phyloP scores from a whole-genome alignment of 2,329 filamentous ascomycete genomes.

The Botrytis fragariae region DNA sequence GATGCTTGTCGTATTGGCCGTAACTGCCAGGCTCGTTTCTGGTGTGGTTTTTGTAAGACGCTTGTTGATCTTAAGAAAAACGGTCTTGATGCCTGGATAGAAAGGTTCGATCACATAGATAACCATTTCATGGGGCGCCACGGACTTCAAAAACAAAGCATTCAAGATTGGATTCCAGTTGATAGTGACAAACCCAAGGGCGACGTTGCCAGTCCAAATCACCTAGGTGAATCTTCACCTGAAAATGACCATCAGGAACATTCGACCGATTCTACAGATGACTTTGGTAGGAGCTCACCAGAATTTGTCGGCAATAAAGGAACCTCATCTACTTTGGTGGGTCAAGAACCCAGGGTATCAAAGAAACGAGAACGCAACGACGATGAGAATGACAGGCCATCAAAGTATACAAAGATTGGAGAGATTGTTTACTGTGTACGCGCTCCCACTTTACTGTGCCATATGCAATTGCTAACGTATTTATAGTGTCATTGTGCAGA shows the following conservation, averaged over 20 bases:
- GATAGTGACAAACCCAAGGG: slow-evolving; percentile 30
- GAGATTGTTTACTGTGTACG: slow-evolving; percentile 32
- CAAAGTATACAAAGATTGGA: slow-evolving; percentile 21
- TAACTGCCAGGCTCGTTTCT: slow-evolving; percentile 66
- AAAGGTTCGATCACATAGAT: slow-evolving; percentile 73
- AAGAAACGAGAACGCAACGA: slow-evolving; percentile 23
- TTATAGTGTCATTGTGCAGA: slow-evolving; percentile 30
- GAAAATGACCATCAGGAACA: slow-evolving; percentile 4
- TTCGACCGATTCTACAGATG: slow-evolving; percentile 10
- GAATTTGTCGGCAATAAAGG: slow-evolving; percentile 12
- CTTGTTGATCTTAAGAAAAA: slow-evolving; percentile 49
- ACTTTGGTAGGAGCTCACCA: slow-evolving; percentile 15
- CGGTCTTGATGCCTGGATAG: slow-evolving; percentile 56
- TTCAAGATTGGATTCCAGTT: slow-evolving; percentile 53
- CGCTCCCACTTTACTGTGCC: not conserved
- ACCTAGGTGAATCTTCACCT: slow-evolving; percentile 8
- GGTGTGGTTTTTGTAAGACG: slow-evolving; percentile 79
- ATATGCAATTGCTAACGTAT: not conserved
- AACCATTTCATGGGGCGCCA: slow-evolving; percentile 60
- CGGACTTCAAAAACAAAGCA: slow-evolving; percentile 42
- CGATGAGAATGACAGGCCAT: slow-evolving; percentile 15
- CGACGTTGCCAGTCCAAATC: slow-evolving; percentile 15
- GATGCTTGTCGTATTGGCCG: slow-evolving; percentile 59
- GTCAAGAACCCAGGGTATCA: slow-evolving; percentile 2
- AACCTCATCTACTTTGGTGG: slow-evolving; percentile 21